phyloP scores from a whole-genome alignment of 805 yeast genomes.

The Saturnispora sanitii region DNA sequence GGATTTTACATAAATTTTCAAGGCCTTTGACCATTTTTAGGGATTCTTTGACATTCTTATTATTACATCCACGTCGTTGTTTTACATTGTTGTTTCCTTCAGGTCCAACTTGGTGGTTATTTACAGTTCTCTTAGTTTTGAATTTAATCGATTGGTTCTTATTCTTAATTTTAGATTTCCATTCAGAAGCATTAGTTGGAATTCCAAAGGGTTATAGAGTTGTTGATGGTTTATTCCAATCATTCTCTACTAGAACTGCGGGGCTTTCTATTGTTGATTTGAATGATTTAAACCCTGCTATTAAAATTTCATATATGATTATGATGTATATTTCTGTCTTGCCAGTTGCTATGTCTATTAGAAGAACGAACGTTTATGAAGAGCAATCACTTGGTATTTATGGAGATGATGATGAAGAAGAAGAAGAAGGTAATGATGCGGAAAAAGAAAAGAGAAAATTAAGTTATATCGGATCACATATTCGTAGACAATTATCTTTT shows the following conservation, averaged over 20 bases:
- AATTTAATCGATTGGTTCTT: conserved; percentile 73
- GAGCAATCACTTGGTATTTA: conserved; percentile 96
- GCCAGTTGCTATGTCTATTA: conserved; percentile 91
- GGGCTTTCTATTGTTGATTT: conserved; percentile 75
- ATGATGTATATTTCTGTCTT: conserved; percentile 98
- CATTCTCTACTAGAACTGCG: conserved; percentile 88
- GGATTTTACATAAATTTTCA: conserved; percentile 63
- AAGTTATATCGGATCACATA: conserved; percentile 75
- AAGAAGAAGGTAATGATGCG: conserved; percentile 22
- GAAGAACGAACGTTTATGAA: conserved; percentile 96
- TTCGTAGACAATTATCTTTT: conserved; percentile 83
- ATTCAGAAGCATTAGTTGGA: conserved; percentile 38
- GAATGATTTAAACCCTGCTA: conserved; percentile 70
- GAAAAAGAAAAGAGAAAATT: conserved; percentile 33
- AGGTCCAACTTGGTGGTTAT: conserved; percentile 91
- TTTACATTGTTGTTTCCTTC: conserved; percentile 88
- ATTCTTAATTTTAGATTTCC: conserved; percentile 69
- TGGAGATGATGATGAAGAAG: conserved; percentile 25
- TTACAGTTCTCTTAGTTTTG: conserved; percentile 59
- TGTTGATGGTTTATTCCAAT: conserved; percentile 80
- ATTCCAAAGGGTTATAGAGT: conserved; percentile 61
- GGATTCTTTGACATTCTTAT: conserved; percentile 75
- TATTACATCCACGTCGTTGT: conserved; percentile 96
- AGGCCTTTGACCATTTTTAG: conserved; percentile 52
- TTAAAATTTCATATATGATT: conserved; percentile 84